Evolutionary conservation across 164 flowering plant genomes (phyloP).

Genomic region (Nymphaea colorata): DNA sequence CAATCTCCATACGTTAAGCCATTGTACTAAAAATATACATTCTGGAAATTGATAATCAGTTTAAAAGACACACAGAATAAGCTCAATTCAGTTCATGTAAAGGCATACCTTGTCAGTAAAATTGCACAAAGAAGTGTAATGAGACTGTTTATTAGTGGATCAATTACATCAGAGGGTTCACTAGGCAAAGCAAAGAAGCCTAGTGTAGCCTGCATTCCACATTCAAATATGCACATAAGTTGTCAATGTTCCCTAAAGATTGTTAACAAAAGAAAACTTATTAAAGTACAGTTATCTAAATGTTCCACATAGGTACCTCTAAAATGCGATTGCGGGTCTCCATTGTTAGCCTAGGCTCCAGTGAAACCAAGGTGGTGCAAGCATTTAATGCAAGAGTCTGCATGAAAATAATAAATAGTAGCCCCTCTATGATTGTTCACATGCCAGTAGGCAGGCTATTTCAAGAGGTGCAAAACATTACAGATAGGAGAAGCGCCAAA

Average conservation of each 20-base stretch:
- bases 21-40: no score
- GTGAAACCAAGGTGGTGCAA: constrained; percentile 89
- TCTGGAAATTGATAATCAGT: no score
- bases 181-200: constrained; percentile 91
- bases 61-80: no score
- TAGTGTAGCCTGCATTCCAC: constrained; percentile 64
- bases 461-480: no score
- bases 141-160: constrained; percentile 79
- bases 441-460: no score
- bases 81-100: no score
- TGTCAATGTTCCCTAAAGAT: neutral
- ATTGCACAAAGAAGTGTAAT: constrained; percentile 85
- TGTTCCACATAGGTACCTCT: constrained; percentile 44
- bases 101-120: constrained; percentile 71
- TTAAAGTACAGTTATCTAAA: neutral
- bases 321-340: constrained; percentile 82
- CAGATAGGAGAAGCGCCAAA: no score
- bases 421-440: no score
- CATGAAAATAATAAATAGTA: neutral
- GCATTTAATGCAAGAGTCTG: constrained; percentile 91
- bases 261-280: neutral
- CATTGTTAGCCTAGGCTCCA: constrained; percentile 81
- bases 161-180: constrained; percentile 67
- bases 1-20: no score
- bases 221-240: constrained; percentile 3